A percentile compares a stretch with the other conserved stretches of the same genome.
phyloP scores from a whole-genome alignment of 2,329 filamentous ascomycete genomes.

The Colletotrichum higginsianum region DNA sequence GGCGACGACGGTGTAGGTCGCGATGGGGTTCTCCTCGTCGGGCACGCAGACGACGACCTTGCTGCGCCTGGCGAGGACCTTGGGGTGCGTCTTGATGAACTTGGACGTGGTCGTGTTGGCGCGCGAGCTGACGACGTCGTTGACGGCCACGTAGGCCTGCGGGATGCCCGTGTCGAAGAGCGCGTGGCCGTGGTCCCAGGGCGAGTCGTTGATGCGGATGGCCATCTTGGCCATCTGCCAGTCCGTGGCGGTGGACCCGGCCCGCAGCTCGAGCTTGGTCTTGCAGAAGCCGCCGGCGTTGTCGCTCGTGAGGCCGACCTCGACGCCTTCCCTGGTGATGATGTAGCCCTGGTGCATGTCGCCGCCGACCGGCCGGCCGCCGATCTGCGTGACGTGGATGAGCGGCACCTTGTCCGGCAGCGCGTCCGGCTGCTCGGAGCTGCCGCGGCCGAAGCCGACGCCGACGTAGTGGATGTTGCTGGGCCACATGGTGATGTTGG shows the following conservation, averaged over 20 bases:
- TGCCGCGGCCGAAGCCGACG: slow-evolving; percentile 25
- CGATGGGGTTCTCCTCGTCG: slow-evolving; percentile 19
- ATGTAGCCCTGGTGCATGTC: slow-evolving; percentile 26
- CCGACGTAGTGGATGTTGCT: slow-evolving; percentile 16
- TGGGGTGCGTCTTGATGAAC: not conserved
- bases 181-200: slow-evolving; percentile 11
- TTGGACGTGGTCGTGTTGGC: not conserved
- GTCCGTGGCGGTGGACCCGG: not conserved
- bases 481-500: slow-evolving; percentile 10
- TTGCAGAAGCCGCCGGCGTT: not conserved
- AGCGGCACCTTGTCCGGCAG: not conserved
- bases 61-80: not conserved
- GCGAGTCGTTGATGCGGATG: slow-evolving; percentile 10
- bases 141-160: slow-evolving; percentile 8
- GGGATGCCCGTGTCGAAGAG: slow-evolving; percentile 25
- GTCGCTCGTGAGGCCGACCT: slow-evolving; percentile 13
- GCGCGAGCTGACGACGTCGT: not conserved
- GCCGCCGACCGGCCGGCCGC: not conserved
- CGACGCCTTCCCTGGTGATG: not conserved
- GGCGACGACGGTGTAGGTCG: slow-evolving; percentile 12
- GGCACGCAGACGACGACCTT: slow-evolving; percentile 13
- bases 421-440: not conserved
- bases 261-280: slow-evolving; percentile 17
- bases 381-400: not conserved
- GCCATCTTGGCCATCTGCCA: slow-evolving; percentile 31